Percentiles rank a stretch among this genome's conserved stretches.
Evolutionary conservation across 441 rosid species (phyloP).

Genomic region (Oxalis stricta): DNA sequence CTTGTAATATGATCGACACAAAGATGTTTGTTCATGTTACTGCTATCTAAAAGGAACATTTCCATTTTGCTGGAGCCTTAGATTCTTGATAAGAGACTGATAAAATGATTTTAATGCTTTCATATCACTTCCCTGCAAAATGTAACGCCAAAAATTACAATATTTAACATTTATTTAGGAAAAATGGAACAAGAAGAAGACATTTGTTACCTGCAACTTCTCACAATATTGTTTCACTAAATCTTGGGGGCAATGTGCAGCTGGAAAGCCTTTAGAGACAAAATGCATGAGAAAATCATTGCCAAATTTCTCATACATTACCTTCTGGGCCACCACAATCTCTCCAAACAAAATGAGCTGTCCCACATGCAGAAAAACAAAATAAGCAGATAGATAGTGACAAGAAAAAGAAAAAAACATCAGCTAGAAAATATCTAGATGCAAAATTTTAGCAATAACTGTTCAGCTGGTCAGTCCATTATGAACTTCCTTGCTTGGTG

Average conservation of each 20-base stretch:
- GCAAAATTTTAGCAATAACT: background rate
- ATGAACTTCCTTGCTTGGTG: too few relatives aligned
- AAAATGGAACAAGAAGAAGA: background rate
- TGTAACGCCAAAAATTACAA: background rate
- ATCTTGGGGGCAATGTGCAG: slow-evolving; percentile 47
- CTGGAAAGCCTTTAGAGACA: slow-evolving; percentile 39
- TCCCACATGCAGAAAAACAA: slow-evolving; percentile 8
- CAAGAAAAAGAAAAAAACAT: background rate
- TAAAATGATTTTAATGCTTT: slow-evolving; percentile 51
- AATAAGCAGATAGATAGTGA: background rate
- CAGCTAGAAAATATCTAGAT: background rate
- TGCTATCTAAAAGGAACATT: slow-evolving; percentile 74
- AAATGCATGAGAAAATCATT: slow-evolving; percentile 53
- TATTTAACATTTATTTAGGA: background rate
- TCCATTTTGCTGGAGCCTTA: slow-evolving; percentile 65
- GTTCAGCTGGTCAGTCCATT: too few relatives aligned
- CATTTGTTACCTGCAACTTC: slow-evolving; percentile 61
- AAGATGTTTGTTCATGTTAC: background rate
- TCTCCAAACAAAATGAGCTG: slow-evolving; percentile 79
- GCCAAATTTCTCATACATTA: slow-evolving; percentile 88
- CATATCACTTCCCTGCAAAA: slow-evolving; percentile 56
- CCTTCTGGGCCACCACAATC: slow-evolving; percentile 73
- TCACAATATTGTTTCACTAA: slow-evolving; percentile 70
- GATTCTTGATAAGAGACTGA: slow-evolving; percentile 57
- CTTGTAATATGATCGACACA: background rate